Evolutionary conservation across 352 stramenopile genomes (phyloP).

Genomic region (Phytopythium helicoides): DNA sequence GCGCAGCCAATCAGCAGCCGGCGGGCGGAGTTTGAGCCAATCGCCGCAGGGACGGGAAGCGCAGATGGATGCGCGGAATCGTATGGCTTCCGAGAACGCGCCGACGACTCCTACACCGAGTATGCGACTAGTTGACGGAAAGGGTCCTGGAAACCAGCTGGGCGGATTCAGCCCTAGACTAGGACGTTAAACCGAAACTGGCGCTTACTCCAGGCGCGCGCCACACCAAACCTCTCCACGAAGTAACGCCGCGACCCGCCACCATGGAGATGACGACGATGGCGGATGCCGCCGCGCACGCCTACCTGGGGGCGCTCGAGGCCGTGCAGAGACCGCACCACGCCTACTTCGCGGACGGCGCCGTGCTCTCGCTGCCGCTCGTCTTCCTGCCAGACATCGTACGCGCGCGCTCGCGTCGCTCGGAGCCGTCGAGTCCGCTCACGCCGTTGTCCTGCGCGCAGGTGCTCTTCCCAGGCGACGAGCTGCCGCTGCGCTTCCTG

Average conservation of each 20-base stretch:
- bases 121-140: too few relatives aligned
- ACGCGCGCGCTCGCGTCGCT: constrained; percentile 16
- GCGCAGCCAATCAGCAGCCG: too few relatives aligned
- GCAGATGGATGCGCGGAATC: too few relatives aligned
- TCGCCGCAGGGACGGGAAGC: too few relatives aligned
- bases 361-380: constrained; percentile 57
- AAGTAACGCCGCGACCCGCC: too few relatives aligned
- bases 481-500: constrained; percentile 72
- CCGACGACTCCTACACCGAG: too few relatives aligned
- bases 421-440: neutral
- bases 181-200: too few relatives aligned
- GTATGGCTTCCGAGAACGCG: too few relatives aligned
- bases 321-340: constrained; percentile 43
- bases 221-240: too few relatives aligned
- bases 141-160: too few relatives aligned
- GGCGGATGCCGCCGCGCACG: constrained; percentile 22
- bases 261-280: neutral
- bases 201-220: too few relatives aligned
- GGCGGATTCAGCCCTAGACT: too few relatives aligned
- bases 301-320: constrained; percentile 76
- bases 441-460: constrained; percentile 11
- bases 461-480: constrained; percentile 82
- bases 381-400: constrained; percentile 79
- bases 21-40: neutral
- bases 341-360: constrained; percentile 47